Percentiles rank a stretch among this genome's conserved stretches.
These are phyloP conservation scores for Hymenotorrendiella dingleyae DNA, from an alignment of 2,329 filamentous ascomycete genomes.

Conservation along the genomic window DNA sequence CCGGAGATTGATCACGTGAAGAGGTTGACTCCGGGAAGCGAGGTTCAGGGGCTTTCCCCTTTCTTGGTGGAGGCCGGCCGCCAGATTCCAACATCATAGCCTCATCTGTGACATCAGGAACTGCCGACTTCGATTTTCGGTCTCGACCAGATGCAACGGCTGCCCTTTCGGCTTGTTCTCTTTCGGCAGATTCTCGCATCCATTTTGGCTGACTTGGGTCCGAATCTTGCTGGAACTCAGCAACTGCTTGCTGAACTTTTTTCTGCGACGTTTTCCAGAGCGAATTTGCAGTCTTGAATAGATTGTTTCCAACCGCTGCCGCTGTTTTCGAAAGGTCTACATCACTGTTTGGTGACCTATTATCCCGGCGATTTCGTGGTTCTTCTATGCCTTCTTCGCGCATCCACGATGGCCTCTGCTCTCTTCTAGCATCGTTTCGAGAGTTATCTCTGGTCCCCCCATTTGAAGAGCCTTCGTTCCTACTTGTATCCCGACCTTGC, in stretches of 20 bases:
- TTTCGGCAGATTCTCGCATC: slow-evolving; percentile 68
- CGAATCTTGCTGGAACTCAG: slow-evolving; percentile 70
- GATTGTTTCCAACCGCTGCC: slow-evolving; percentile 70
- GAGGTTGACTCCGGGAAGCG: slow-evolving; percentile 20
- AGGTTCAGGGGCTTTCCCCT: slow-evolving; percentile 24
- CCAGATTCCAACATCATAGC: slow-evolving; percentile 74
- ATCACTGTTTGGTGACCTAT: slow-evolving; percentile 54
- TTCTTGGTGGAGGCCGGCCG: slow-evolving; percentile 44
- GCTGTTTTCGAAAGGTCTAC: slow-evolving; percentile 76
- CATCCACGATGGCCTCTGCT: slow-evolving; percentile 56
- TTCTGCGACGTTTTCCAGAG: slow-evolving; percentile 94
- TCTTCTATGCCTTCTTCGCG: slow-evolving; percentile 44
- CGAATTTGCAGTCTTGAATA: slow-evolving; percentile 92
- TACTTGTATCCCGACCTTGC: slow-evolving; percentile 38
- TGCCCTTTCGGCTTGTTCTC: slow-evolving; percentile 33
- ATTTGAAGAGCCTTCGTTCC: slow-evolving; percentile 17
- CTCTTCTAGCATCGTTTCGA: slow-evolving; percentile 30
- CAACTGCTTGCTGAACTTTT: slow-evolving; percentile 84
- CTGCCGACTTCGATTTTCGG: slow-evolving; percentile 15
- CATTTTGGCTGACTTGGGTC: slow-evolving; percentile 85
- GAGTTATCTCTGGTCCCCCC: slow-evolving; percentile 24
- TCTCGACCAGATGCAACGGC: slow-evolving; percentile 29
- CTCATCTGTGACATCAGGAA: slow-evolving; percentile 55
- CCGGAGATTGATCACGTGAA: slow-evolving; percentile 45
- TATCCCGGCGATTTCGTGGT: slow-evolving; percentile 42